Evolutionary conservation across 805 yeast genomes (phyloP), one percentile per base, ranked within the genome.

Genomic region (Dipodascus geniculatus): DNA sequence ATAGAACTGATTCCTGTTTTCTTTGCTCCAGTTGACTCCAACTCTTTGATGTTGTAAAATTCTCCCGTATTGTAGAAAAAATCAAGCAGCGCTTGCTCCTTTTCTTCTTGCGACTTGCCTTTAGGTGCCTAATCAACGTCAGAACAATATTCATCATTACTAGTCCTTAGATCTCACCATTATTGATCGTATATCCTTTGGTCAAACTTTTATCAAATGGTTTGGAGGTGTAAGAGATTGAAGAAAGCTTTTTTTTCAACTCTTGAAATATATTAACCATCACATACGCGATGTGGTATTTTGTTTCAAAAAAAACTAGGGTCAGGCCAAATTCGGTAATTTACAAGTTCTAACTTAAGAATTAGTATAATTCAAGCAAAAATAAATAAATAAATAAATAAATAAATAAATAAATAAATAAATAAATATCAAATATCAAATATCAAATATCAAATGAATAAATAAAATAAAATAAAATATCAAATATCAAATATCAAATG

Each of bases 1-100:
- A 78, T 78, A 0, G 79, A 61, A n/a, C 77, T 71, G 3, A 79
- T 71, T 0, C 80, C 80, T 0, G 73, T 70, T 49, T 66, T 66
- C 51, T 75, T 76, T 1, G 78, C 69, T 1, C 72, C 80, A 8
- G 63, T 57, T 2, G 72, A 63, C 60, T 79, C 83, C 11, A 79
- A 57, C 53, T 79, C 84, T 56, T 79, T 79, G 52, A 78, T 23
- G 2, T 57, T 44, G 57, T 52, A 61, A 35, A 59, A 61, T 38
- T 38, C 44, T 38, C 44, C 44, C 4, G 44, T n/a, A n/a, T 14
- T 38, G 20, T n/a, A n/a, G 44, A 38, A 38, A 38, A 38, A 38
- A 17, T 38, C 19, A 9, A 38, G 19, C 8, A 38, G 44, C 19
- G 44, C 44, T n/a, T 38, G 44, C 44, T 38, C 44, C 14, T 38